Base-by-base conservation (phyloP, 176 grass and related monocot genomes). In the Raddia guianensis region DNA sequence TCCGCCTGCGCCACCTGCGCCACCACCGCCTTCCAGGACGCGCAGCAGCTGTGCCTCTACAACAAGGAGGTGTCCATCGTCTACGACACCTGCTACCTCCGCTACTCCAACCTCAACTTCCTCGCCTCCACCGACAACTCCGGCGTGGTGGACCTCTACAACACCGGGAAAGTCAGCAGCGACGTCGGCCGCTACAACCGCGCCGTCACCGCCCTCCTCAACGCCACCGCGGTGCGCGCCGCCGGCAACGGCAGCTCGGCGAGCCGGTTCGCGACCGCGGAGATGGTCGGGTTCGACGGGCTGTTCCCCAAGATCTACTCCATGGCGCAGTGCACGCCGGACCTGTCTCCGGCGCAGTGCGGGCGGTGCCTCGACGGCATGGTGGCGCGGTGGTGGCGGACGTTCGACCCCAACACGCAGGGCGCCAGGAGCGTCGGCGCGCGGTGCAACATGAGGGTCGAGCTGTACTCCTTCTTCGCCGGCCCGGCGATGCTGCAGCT, bases 311-410 rank as follows among this genome's bases (percentile, higher is more conserved):
- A 34, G 18, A 89, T 94, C 51, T 94, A 91, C 53, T 77, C 82
- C 42, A 62, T 85, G 60, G 70, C 48, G 20, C 89, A 95, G 89
- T 95, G 92, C 81, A 87, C 84, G 12, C 33, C 81, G 15, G 87
- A 95, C 84, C 34, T 89, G 37, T 16, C 76, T 7, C 70, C 21
- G 5, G 42, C 7, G 15, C 45, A 63, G 18, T 91, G 92, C 68
- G 16, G 40, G n/a, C 1, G 7, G 4, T 94, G 92, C 70, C 82
- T 94, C 12, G 33, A 21, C 13, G 49, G 13, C 19, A 4, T 80
- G 8, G 74, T 75, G 54, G 57, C 20, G 7, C 0, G n/a, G 66
- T 70, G 60, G 20, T 52, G 80, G 16, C 18, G 42, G 15, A 11
- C 12, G 12, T 90, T 83, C 42, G 33, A 33, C 0, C 52, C 52